Evolutionary conservation across 2,329 filamentous ascomycete genomes (phyloP), one percentile per base, ranked within the genome.

Genomic region (Curvularia sp.): DNA sequence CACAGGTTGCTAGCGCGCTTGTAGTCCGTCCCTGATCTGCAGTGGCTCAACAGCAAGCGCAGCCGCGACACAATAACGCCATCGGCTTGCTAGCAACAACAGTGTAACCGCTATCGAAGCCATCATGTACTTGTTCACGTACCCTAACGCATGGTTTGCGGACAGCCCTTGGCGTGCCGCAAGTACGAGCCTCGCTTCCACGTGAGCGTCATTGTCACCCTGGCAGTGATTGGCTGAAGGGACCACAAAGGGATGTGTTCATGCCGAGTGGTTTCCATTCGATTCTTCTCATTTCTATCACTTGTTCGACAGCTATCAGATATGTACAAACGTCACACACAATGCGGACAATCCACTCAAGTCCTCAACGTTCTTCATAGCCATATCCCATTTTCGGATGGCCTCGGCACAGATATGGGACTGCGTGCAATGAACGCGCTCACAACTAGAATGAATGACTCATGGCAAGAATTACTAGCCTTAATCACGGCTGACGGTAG

Each of bases 401-500:
- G 39, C 30, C 45, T 54, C 50, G 43, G 49, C 55, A 28, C n/a
- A 18, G 15, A 6, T 3, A 18, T 6, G 4, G 23, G 10, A 28
- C 21, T 34, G 28, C 12, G 9, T 13, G 9, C 15, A 8, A 39
- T 19, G 21, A 25, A 13, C 9, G 12, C n/a, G 13, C 19, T 38
- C 30, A 23, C 5, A n/a, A 12, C 23, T 27, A 5, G 2, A 25
- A 4, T 27, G 21, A 8, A 28, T 49, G 32, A 38, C 32, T 46
- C 43, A 12, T 32, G 27, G 21, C 21, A 18, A 48, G n/a, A 27
- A 10, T 38, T 28, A 2, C 42, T 12, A 23, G 15, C 18, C 72
- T 66, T 68, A 80, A 64, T 80, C 78, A 50, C 59, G 64, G 59
- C 72, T 78, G 12, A 70, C 74, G 0, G 81, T 83, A 7, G 85